Percentiles rank a stretch among this genome's conserved stretches.
Evolutionary conservation across 1,284 basidiomycete genomes (phyloP).

Genomic region (Fistulinella staudtii): DNA sequence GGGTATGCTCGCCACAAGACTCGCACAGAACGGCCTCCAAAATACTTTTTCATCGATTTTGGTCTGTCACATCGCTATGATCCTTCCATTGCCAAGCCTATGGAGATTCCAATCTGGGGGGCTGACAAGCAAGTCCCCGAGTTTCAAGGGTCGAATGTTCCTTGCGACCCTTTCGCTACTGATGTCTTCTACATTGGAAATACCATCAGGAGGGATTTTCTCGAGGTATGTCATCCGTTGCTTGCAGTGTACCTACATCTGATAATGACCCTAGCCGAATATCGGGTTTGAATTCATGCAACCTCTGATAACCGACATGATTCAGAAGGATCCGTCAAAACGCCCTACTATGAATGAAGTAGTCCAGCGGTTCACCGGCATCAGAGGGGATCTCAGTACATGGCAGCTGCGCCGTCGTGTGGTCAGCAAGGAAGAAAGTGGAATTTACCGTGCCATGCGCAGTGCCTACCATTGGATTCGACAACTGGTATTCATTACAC

Average conservation of each 20-base stretch:
- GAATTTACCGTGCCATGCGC: background rate
- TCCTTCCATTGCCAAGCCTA: constrained; percentile 7
- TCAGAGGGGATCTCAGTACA: background rate
- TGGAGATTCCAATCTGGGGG: constrained; percentile 20
- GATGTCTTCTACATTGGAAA: constrained; percentile 39
- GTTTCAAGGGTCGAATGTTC: constrained; percentile 14
- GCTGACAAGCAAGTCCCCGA: constrained; percentile 26
- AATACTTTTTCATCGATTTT: constrained; percentile 40
- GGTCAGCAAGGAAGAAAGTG: constrained; percentile 6
- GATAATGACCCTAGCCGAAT: no score
- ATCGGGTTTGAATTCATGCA: constrained; percentile 26
- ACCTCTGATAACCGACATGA: constrained; percentile 24
- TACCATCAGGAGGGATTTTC: constrained; percentile 26
- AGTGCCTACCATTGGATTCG: constrained; percentile 10
- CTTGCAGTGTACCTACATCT: no score
- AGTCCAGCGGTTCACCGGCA: constrained; percentile 6
- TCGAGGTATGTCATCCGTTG: constrained; percentile 26
- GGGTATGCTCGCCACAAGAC: constrained; percentile 18
- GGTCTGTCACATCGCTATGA: constrained; percentile 34
- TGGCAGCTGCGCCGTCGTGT: constrained; percentile 13
- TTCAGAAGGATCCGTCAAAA: constrained; percentile 17
- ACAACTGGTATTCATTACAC: constrained; percentile 6
- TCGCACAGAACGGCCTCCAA: constrained; percentile 31
- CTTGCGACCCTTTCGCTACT: constrained; percentile 35
- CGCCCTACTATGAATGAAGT: constrained; percentile 25